A percentile compares a stretch with the other conserved stretches of the same genome.
These are phyloP conservation scores for Alternaria alternata DNA, from an alignment of 2,329 filamentous ascomycete species.

Conservation along the genomic window DNA sequence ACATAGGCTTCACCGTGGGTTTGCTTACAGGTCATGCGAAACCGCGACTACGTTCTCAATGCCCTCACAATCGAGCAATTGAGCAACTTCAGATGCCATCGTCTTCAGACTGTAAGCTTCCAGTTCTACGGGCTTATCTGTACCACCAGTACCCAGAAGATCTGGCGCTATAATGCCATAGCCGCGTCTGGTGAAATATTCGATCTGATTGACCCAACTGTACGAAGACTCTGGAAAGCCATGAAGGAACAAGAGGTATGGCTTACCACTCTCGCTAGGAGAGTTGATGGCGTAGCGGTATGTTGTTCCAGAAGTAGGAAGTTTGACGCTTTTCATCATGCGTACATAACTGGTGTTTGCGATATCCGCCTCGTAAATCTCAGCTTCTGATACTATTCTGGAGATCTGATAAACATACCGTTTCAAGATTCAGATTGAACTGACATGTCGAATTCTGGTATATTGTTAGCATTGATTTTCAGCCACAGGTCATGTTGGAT, in stretches of 20 bases:
- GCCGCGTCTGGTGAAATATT: neutral
- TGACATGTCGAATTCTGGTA: neutral
- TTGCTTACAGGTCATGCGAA: neutral
- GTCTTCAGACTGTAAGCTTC: neutral
- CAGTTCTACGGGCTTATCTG: neutral
- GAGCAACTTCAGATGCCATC: neutral
- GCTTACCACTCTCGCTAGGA: neutral
- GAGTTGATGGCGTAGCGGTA: neutral
- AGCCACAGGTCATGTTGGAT: too few species aligned
- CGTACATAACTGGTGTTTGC: neutral
- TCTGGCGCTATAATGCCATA: neutral
- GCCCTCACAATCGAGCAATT: neutral
- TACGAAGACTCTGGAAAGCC: neutral
- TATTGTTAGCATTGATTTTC: neutral
- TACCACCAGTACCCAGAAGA: neutral
- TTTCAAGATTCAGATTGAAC: neutral
- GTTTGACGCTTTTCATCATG: neutral
- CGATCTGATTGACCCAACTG: neutral
- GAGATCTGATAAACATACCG: neutral
- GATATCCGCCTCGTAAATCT: neutral
- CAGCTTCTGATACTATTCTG: neutral
- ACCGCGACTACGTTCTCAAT: neutral
- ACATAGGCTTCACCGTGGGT: rapidly evolving
- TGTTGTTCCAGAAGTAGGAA: neutral
- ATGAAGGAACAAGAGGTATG: neutral